Evolutionary conservation across 139 green algal genomes (phyloP), one percentile per base, ranked within the genome.

Genomic region (Chlorella sp.): DNA sequence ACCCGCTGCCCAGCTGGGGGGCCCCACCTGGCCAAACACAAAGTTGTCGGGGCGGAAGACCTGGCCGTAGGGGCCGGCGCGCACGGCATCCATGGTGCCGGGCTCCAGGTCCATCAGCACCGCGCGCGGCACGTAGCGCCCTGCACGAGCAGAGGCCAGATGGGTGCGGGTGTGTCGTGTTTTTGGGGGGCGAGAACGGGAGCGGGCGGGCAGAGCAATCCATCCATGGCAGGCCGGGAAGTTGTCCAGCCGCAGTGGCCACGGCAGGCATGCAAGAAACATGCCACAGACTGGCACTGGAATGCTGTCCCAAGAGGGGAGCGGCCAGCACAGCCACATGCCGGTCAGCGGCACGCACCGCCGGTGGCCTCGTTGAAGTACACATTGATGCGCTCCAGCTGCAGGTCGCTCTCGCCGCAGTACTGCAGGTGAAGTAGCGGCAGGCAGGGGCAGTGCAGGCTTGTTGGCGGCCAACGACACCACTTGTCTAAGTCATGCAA

Each of bases 311-410:
- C n/a, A n/a, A n/a, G n/a, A n/a, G n/a, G n/a, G n/a, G n/a, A n/a
- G n/a, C n/a, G n/a, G n/a, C n/a, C n/a, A 46, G 62, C 90, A 82
- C 76, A 95, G 93, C 51, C 51, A 24, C 51, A 11, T 24, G 51
- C 51, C 51, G 51, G 62, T 24, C 51, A 60, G 24, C 16, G 51
- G 51, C 16, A 60, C 51, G 13, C 51, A 60, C 81, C 97, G n/a
- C 96, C 97, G 44, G 93, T 97, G 75, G 97, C 97, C 92, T 99
- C 97, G 88, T 99, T 99, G 94, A 98, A 99, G 93, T 99, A 99
- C 24, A 99, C 97, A 87, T 99, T 99, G 92, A 99, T 97, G 84
- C 97, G 94, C 93, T 99, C 97, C 65, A 99, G 91, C 93, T 99
- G 97, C 65, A 99, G 92, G 89, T 99, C 97, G 28, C 90, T 95